Percentiles rank a stretch among this genome's conserved stretches.
Conservation (phyloP, 2,329 filamentous ascomycete species). For the Fusarium coicis region DNA sequence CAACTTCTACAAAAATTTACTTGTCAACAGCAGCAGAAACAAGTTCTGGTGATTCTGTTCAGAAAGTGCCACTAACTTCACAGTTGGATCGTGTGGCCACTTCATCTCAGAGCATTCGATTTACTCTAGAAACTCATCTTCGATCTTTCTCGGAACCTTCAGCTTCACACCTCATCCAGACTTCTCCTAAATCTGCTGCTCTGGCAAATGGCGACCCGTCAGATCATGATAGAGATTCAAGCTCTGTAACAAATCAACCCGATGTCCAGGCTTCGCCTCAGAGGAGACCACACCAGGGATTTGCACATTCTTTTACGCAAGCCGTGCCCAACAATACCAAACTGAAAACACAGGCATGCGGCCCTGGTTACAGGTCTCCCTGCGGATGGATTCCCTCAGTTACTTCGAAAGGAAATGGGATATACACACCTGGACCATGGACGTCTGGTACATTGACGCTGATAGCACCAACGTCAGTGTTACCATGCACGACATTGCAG, state of each 20-base stretch:
- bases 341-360: not conserved
- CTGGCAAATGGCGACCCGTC: not conserved
- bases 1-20: not conserved
- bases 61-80: not conserved
- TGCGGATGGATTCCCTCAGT: constrained; percentile 19
- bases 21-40: not conserved
- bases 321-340: constrained; percentile 11
- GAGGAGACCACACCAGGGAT: constrained; percentile 14
- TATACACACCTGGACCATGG: constrained; percentile 11
- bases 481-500: constrained; percentile 49
- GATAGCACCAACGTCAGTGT: constrained; percentile 27
- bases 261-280: constrained; percentile 2
- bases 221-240: not conserved
- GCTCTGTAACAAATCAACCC: not conserved
- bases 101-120: not conserved
- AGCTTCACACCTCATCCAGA: not conserved
- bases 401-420: constrained; percentile 27
- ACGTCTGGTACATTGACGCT: constrained; percentile 16
- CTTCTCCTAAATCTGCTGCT: not conserved
- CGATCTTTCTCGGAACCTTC: not conserved
- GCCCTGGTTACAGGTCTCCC: not conserved
- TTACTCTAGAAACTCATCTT: not conserved
- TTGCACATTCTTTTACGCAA: constrained; percentile 5
- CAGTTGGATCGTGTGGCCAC: not conserved
- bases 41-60: not conserved